Evolutionary conservation across 2,329 filamentous ascomycete genomes (phyloP).

Genomic region (Acrodontium crateriforme): DNA sequence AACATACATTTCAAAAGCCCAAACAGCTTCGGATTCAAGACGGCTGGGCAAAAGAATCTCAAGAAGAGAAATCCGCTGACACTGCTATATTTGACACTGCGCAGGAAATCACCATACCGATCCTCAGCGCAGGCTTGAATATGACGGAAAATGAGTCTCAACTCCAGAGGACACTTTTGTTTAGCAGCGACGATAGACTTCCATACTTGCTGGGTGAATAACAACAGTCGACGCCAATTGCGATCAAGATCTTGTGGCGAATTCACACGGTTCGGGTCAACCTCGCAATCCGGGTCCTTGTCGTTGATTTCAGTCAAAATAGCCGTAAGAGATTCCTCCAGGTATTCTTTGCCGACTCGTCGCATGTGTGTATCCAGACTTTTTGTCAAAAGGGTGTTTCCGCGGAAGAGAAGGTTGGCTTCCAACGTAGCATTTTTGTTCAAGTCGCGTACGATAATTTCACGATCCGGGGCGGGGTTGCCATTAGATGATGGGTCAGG

Average conservation of each 20-base stretch:
- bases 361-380: conserved; percentile 93
- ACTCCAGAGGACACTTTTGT: conserved; percentile 60
- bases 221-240: conserved; percentile 68
- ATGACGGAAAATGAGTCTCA: conserved; percentile 78
- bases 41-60: conserved; percentile 91
- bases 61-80: conserved; percentile 91
- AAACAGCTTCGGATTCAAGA: conserved; percentile 88
- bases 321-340: conserved; percentile 74
- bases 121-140: conserved; percentile 87
- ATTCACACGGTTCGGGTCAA: conserved; percentile 70
- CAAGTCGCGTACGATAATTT: conserved; percentile 62
- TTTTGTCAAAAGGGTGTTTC: conserved; percentile 88
- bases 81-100: conserved; percentile 82
- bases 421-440: conserved; percentile 69
- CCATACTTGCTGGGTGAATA: conserved; percentile 73
- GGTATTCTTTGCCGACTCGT: conserved; percentile 78
- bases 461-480: conserved; percentile 42
- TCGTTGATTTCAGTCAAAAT: conserved; percentile 84
- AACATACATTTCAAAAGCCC: conserved; percentile 57
- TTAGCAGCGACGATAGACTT: conserved; percentile 66
- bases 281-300: conserved; percentile 82
- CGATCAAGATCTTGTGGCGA: conserved; percentile 58
- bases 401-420: conserved; percentile 86
- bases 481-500: conserved; percentile 33
- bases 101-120: conserved; percentile 81